phyloP scores from a whole-genome alignment of 805 yeast genomes.

The Metschnikowia gelsemii region DNA sequence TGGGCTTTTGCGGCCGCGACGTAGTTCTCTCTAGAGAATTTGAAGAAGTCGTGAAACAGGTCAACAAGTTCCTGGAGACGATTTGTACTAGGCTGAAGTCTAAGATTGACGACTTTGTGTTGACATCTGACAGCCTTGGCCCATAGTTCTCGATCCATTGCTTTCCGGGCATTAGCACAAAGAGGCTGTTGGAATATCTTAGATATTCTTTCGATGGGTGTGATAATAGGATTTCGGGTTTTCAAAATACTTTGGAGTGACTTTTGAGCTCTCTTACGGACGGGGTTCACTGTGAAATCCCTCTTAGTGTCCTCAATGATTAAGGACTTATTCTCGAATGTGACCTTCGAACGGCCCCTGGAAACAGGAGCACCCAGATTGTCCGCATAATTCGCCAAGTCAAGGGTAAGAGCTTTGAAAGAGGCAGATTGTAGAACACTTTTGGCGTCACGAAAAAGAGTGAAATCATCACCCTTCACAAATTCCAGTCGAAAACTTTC shows the following conservation, averaged over 20 bases:
- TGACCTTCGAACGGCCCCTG: not conserved
- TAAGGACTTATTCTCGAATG: not conserved
- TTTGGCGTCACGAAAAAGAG: not conserved
- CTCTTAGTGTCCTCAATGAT: not conserved
- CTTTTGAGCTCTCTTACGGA: not conserved
- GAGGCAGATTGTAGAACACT: not conserved
- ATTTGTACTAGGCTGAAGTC: not conserved
- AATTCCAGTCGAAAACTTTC: conserved; percentile 1
- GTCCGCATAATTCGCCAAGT: not conserved
- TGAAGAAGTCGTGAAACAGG: not conserved
- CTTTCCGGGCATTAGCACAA: not conserved
- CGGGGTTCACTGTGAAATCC: no score
- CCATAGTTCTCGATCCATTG: not conserved
- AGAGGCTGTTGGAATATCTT: not conserved
- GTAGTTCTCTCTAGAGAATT: not conserved
- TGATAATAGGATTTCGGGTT: not conserved
- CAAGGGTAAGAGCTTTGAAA: not conserved
- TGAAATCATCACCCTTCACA: not conserved
- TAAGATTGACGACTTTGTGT: not conserved
- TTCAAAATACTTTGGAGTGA: conserved; percentile 3
- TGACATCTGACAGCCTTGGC: not conserved
- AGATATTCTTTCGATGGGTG: not conserved
- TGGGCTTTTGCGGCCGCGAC: conserved; percentile 1
- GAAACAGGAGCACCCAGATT: not conserved
- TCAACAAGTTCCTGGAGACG: not conserved